phyloP scores from a whole-genome alignment of 768 basidiomycete species.

The Cantharellus cinnabarinus region DNA sequence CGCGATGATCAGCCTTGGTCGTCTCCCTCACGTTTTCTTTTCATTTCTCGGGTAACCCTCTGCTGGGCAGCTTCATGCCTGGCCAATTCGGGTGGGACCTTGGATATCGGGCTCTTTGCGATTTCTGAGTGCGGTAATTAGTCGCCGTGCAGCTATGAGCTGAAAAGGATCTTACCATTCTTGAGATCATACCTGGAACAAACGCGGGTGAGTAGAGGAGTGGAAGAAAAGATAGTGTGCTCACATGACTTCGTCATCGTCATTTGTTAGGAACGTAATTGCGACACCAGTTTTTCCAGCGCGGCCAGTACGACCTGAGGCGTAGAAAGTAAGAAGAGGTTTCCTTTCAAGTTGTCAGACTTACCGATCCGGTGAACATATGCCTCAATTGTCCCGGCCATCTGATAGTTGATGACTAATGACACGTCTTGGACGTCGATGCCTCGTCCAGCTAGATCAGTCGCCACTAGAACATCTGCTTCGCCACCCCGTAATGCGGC shows the following conservation, averaged over 20 bases:
- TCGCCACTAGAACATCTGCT: slow-evolving; percentile 80
- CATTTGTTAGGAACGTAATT: slow-evolving; percentile 90
- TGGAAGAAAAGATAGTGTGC: slow-evolving; percentile 2
- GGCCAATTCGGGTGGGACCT: slow-evolving; percentile 71
- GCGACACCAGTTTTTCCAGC: slow-evolving; percentile 87
- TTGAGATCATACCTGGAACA: slow-evolving; percentile 62
- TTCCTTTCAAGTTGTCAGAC: slow-evolving; percentile 11
- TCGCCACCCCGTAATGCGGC: slow-evolving; percentile 73
- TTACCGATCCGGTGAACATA: slow-evolving; percentile 94
- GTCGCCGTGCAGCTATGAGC: neutral
- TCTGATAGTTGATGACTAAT: slow-evolving; percentile 93
- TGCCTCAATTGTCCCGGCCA: slow-evolving; percentile 89
- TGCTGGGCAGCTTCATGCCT: slow-evolving; percentile 85
- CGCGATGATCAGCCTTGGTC: slow-evolving; percentile 23
- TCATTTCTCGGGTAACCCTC: slow-evolving; percentile 85
- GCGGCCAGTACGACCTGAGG: slow-evolving; percentile 79
- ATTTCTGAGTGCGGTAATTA: slow-evolving; percentile 36
- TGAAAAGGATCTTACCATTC: slow-evolving; percentile 36
- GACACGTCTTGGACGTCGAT: slow-evolving; percentile 97
- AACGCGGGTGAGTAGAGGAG: neutral
- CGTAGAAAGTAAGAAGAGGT: neutral
- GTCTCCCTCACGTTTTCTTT: slow-evolving; percentile 73
- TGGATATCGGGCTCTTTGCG: slow-evolving; percentile 81
- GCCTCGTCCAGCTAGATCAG: slow-evolving; percentile 93
- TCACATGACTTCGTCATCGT: slow-evolving; percentile 87